A percentile compares a stretch with the other conserved stretches of the same genome.
phyloP scores from a whole-genome alignment of 2,329 filamentous ascomycete species.

The Oidium heveae region DNA sequence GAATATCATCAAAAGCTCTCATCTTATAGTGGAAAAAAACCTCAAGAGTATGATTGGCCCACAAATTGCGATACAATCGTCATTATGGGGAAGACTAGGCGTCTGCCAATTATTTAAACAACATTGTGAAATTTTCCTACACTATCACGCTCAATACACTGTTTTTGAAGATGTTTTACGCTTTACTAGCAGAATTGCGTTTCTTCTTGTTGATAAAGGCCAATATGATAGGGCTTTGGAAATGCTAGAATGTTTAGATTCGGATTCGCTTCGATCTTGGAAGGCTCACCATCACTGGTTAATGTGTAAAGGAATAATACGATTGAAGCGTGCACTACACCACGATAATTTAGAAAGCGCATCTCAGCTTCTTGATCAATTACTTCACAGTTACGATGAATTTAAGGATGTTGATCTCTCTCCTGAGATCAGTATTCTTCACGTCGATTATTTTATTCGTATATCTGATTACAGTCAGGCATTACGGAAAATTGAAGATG shows the following conservation, averaged over 20 bases:
- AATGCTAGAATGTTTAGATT: conserved; percentile 31
- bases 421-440: conserved; percentile 30
- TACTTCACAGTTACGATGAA: conserved; percentile 17
- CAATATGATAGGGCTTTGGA: conserved; percentile 42
- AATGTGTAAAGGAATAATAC: conserved; percentile 40
- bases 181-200: conserved; percentile 44
- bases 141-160: conserved; percentile 38
- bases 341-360: conserved; percentile 29
- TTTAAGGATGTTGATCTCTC: conserved; percentile 31
- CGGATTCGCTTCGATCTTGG: conserved; percentile 40
- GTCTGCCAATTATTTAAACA: conserved; percentile 26
- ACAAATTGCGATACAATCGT: conserved; percentile 45
- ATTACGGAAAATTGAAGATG: conserved; percentile 25
- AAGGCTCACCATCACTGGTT: conserved; percentile 54
- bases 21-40: conserved; percentile 55
- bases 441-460: conserved; percentile 32
- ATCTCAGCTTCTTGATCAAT: conserved; percentile 28
- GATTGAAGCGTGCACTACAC: conserved; percentile 35
- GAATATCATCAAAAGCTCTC: conserved; percentile 56
- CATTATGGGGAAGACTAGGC: conserved; percentile 56
- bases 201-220: conserved; percentile 39
- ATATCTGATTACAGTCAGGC: conserved; percentile 26
- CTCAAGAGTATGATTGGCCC: conserved; percentile 48
- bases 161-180: conserved; percentile 59
- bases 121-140: conserved; percentile 48